phyloP scores from a whole-genome alignment of 164 flowering plant genomes.

The Liquidambar formosana region DNA sequence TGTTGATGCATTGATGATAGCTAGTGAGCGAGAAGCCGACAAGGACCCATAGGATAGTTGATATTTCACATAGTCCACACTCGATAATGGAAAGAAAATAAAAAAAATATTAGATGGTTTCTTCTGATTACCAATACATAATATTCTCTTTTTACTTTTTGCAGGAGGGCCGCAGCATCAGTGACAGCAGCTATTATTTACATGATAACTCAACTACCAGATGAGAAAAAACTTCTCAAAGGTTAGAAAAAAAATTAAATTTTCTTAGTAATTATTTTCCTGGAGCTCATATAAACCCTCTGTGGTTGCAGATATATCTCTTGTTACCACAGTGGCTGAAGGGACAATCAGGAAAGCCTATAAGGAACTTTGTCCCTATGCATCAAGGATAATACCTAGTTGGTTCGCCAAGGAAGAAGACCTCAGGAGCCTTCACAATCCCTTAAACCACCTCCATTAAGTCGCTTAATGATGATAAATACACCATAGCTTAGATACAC shows the following conservation, averaged over 20 bases:
- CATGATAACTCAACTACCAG: slow-evolving; percentile 44
- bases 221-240: slow-evolving; percentile 35
- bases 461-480: too few relatives aligned
- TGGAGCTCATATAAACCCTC: not conserved
- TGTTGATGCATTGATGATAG: too few relatives aligned
- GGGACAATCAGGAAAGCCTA: slow-evolving; percentile 49
- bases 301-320: slow-evolving; percentile 35
- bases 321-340: slow-evolving; percentile 50
- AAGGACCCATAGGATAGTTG: too few relatives aligned
- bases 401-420: slow-evolving; percentile 42
- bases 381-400: slow-evolving; percentile 35
- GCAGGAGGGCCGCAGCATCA: slow-evolving; percentile 46
- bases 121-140: too few relatives aligned
- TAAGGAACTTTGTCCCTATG: slow-evolving; percentile 45
- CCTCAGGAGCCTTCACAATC: slow-evolving; percentile 34
- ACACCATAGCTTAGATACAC: too few relatives aligned
- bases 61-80: too few relatives aligned
- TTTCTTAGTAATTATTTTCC: not conserved
- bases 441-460: slow-evolving; percentile 22
- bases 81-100: too few relatives aligned
- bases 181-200: slow-evolving; percentile 45
- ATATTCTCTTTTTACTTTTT: slow-evolving; percentile 2
- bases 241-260: slow-evolving; percentile 25
- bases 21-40: too few relatives aligned
- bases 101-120: too few relatives aligned